phyloP scores from a whole-genome alignment of 176 grass and related monocot genomes.

The Olyra latifolia region DNA sequence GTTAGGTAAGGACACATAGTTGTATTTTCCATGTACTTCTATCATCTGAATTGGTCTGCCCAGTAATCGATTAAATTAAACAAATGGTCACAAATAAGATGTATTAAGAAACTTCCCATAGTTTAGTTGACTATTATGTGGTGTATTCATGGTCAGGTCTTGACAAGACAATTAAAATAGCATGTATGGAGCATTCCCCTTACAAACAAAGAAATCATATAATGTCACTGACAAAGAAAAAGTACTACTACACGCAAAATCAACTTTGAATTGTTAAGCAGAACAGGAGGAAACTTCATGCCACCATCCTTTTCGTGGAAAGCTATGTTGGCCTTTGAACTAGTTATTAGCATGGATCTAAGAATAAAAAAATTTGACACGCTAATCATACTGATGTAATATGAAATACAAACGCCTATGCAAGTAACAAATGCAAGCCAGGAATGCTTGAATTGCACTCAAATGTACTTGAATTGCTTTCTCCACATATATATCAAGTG shows the following conservation, averaged over 20 bases:
- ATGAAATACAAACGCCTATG: not conserved
- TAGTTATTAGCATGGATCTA: not conserved
- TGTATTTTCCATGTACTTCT: not conserved
- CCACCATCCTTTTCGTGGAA: not conserved
- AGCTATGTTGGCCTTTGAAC: not conserved
- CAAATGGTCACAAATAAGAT: not conserved
- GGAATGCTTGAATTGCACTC: not conserved
- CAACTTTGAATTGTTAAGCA: slow-evolving; percentile 5
- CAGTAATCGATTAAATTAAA: not conserved
- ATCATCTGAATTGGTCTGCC: not conserved
- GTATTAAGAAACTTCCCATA: not conserved
- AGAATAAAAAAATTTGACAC: not conserved
- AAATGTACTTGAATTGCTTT: not conserved
- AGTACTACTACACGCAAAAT: not conserved
- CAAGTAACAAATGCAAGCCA: not conserved
- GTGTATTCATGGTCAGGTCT: not conserved
- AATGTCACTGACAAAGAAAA: not conserved
- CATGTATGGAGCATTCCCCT: not conserved
- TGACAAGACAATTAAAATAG: not conserved
- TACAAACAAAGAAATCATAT: not conserved
- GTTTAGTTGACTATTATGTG: not conserved
- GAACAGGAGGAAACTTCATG: not conserved
- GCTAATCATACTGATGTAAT: not conserved
- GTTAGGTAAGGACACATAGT: not conserved
- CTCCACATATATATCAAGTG: not conserved